Conservation (phyloP, 2,329 filamentous ascomycete genomes). For the Penicillium sp. region DNA sequence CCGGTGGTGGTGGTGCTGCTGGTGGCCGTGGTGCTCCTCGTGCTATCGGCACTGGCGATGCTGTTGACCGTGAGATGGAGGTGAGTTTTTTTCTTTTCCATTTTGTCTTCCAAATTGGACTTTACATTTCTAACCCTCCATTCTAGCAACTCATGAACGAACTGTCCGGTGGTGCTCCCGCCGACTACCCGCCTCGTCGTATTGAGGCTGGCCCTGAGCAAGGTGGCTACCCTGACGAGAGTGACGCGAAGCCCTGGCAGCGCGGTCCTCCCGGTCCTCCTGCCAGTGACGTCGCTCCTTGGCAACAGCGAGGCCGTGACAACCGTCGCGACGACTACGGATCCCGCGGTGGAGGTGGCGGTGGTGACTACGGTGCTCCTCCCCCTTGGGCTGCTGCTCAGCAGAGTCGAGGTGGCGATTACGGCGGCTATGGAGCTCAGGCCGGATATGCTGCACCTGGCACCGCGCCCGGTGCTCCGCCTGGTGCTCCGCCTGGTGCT, state of each 20-base stretch:
- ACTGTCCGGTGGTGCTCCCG: conserved; percentile 70
- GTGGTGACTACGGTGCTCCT: conserved; percentile 31
- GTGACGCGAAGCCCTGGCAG: conserved; percentile 79
- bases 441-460: conserved; percentile 44
- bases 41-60: conserved; percentile 74
- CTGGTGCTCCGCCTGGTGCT: conserved; percentile 50
- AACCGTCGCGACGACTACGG: conserved; percentile 52
- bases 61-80: conserved; percentile 91
- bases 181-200: conserved; percentile 64
- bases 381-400: conserved; percentile 32
- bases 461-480: conserved; percentile 46
- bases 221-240: conserved; percentile 39
- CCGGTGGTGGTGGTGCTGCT: conserved; percentile 53
- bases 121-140: conserved; percentile 43
- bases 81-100: conserved; percentile 53
- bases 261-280: conserved; percentile 61
- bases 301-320: conserved; percentile 60
- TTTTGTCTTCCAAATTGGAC: neutral
- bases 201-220: conserved; percentile 80
- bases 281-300: conserved; percentile 74
- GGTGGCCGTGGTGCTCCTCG: conserved; percentile 50
- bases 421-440: conserved; percentile 39
- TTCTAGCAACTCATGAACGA: conserved; percentile 92
- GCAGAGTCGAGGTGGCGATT: conserved; percentile 47
- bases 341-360: conserved; percentile 22